Base-by-base conservation (phyloP, 2,329 filamentous ascomycete genomes). In the Clarireedia hainanense region DNA sequence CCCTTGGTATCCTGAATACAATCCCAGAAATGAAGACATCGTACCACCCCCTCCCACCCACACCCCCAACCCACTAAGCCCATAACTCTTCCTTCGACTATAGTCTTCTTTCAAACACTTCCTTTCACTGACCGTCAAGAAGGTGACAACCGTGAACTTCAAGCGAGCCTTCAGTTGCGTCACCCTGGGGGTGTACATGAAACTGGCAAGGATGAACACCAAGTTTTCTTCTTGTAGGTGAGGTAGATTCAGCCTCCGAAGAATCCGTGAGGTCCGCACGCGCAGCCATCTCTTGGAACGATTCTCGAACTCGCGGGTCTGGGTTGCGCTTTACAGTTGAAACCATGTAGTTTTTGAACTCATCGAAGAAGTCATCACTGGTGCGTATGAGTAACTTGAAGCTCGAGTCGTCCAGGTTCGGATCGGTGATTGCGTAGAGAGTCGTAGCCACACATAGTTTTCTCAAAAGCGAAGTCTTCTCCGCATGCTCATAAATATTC, bases 251-350 rank as follows among this genome's bases (percentile, higher is more conserved):
- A 9, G 3, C 20, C 24, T 46, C 23, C 0, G 42, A 46, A 27
- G 9, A n/a, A 40, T 27, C 23, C 6, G 45, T 7, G 9, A 42
- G 14, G 1, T 36, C 45, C 36, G 24, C 47, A 5, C 15, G 6
- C 5, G 12, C n/a, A 43, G 36, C 23, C 27, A 57, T 43, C 26
- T 49, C 36, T 4, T 43, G 27, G 47, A 57, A 61, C 2, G 39
- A 20, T 10, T 63, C 58, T 1, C 63, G 55, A 20, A 63, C 46
- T 1, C 64, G 57, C n/a, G 64, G 63, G 48, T 66, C 64, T 14
- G 48, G 55, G 10, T 23, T 43, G 4, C 24, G 47, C 14, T 40
- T 45, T 1, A 37, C 9, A 12, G 59, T 57, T 4, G 40, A 4
- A 5, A 37, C 26, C 5, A 64, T 26, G 6, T 56, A 52, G 6